A percentile compares a stretch with the other conserved stretches of the same genome.
phyloP scores from a whole-genome alignment of 1,284 basidiomycete species.

The Agaricales sp. region DNA sequence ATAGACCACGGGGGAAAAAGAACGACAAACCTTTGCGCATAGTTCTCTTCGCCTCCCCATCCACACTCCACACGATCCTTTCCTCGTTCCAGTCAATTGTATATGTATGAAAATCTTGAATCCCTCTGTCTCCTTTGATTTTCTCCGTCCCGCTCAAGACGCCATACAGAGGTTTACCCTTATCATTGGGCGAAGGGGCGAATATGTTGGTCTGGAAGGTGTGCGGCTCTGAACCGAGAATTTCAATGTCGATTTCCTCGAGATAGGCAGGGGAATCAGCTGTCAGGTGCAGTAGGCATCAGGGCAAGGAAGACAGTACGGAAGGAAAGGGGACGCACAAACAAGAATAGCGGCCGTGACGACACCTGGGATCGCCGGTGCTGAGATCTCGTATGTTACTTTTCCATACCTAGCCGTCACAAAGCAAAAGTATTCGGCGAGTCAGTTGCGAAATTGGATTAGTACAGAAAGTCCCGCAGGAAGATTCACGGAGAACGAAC shows the following conservation, averaged over 20 bases:
- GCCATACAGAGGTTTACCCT: constrained; percentile 25
- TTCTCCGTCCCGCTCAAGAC: constrained; percentile 26
- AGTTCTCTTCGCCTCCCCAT: constrained; percentile 26
- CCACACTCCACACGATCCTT: constrained; percentile 32
- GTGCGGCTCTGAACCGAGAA: constrained; percentile 26
- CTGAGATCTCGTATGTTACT: constrained; percentile 24
- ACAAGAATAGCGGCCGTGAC: constrained; percentile 31
- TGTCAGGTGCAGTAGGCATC: background rate
- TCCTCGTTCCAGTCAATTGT: constrained; percentile 32
- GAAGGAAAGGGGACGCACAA: constrained; percentile 15
- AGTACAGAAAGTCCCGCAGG: constrained; percentile 1
- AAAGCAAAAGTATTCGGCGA: no score
- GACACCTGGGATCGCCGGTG: constrained; percentile 23
- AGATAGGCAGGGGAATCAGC: constrained; percentile 7
- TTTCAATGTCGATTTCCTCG: constrained; percentile 38
- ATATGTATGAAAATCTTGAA: constrained; percentile 24
- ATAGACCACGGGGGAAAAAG: no score
- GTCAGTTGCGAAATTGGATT: background rate
- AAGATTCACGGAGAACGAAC: constrained; percentile 3
- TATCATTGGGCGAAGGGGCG: constrained; percentile 22
- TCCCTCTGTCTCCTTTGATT: constrained; percentile 14
- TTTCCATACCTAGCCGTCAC: constrained; percentile 25
- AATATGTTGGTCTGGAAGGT: constrained; percentile 39
- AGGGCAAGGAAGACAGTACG: constrained; percentile 2
- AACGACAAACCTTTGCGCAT: constrained; percentile 24